Evolutionary conservation across 805 yeast genomes (phyloP), one percentile per base, ranked within the genome.

Genomic region (Komagataella phaffii): DNA sequence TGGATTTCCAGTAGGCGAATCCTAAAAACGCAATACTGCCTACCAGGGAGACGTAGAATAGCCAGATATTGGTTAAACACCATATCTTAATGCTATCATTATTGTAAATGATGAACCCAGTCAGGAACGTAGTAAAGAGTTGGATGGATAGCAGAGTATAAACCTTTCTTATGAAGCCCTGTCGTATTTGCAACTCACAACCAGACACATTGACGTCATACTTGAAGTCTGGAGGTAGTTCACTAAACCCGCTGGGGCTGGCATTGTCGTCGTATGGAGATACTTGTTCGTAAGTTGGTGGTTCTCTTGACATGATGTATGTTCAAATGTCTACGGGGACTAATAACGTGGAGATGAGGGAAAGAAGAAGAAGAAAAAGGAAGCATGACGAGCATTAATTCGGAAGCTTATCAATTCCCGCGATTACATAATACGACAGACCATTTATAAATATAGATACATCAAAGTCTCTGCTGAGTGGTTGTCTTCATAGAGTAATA

Each of bases 131-230:
- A 24, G 72, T 66, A 30, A 80, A 63, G 44, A 88, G 62, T 65
- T 88, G 96, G 4, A 75, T 66, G 10, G 81, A 64, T 49, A 88
- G 72, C 48, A 89, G 72, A 5, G 88, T 70, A 65, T 88, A 89
- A 7, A 88, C 96, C 61, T 85, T 85, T 53, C 89, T 75, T 57
- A 86, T 70, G 59, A 88, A 88, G 63, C 81, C 74, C 56, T 83
- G 85, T 58, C 96, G 79, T 45, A 88, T 73, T 14, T 84, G 79
- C 50, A 86, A 68, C 53, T 84, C 86, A 66, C 96, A 87, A 36
- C 85, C 81, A 3, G 88, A 79, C 21, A 88, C 95, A 50, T 77
- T 75, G 6, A 85, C 84, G 43, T 85, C 79, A 65, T 83, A 87
- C 64, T 88, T 88, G 77, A 88, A 88, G 65, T 87, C 95, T 58